Base-by-base conservation (phyloP, 2,329 filamentous ascomycete genomes). In the Colletotrichum sp. region DNA sequence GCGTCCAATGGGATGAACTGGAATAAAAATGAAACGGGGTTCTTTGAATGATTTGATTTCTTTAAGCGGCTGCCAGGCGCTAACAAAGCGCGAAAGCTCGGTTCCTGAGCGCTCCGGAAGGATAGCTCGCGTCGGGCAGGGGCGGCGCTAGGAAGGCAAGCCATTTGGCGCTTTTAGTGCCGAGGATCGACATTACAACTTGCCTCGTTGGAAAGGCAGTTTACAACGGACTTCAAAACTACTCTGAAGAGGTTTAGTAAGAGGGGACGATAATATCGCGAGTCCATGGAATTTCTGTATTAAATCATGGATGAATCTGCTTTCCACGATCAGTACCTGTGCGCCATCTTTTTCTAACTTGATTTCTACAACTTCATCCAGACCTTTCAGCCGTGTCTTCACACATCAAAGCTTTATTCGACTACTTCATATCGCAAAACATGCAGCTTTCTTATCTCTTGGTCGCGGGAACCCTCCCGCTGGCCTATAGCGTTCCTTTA, bases 261-360 rank as follows among this genome's bases (percentile, higher is more conserved):
- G 5, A 24, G 26, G 55, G 24, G 55, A 26, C 8, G 9, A 26
- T 59, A 26, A 18, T 16, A 59, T 28, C 55, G 21, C 6, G 55
- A 59, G 10, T 8, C 55, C 21, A 26, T 18, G 1, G 24, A 16
- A 28, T 59, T 28, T 59, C 16, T 59, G 26, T 39, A 39, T 24
- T 28, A 59, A 18, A 59, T 59, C 15, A 2, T 28, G 3, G 15
- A 28, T 28, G 55, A 6, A 59, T 8, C n/a, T 52, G n/a, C 44
- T 8, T 21, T 6, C 0, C 8, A 52, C 1, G n/a, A 52, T 49
- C 0, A 9, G 16, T 4, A 8, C 1, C 0, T 1, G 6, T 8
- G 1, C n/a, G 10, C 10, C 7, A 12, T 52, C 1, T 5, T 49
- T n/a, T n/a, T 21, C n/a, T 5, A 5, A 13, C n/a, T 52, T 1